Evolutionary conservation across 2,329 filamentous ascomycete genomes (phyloP).

Genomic region (Emericellopsis cladophorae): DNA sequence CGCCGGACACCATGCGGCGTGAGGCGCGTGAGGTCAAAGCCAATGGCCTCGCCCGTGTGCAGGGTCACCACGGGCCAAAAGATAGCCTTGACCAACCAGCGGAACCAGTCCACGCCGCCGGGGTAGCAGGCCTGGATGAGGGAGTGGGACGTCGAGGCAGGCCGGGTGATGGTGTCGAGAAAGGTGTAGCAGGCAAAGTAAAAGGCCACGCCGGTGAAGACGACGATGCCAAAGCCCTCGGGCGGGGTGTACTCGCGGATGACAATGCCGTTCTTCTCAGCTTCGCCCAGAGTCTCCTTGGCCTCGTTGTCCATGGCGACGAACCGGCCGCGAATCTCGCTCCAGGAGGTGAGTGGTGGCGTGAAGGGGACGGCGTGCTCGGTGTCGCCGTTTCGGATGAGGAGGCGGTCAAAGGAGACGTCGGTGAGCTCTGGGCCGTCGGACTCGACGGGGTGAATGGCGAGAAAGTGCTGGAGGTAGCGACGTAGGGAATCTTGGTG

Average conservation of each 20-base stretch:
- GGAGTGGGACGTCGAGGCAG: conserved; percentile 34
- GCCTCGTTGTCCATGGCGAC: conserved; percentile 55
- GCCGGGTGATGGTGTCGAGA: conserved; percentile 33
- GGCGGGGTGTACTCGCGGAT: conserved; percentile 28
- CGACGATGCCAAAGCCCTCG: conserved; percentile 29
- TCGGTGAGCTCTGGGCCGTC: conserved; percentile 46
- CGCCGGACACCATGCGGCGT: conserved; percentile 31
- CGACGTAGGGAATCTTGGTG: conserved; percentile 62
- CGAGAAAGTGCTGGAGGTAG: conserved; percentile 64
- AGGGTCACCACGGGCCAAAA: conserved; percentile 46
- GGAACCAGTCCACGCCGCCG: conserved; percentile 43
- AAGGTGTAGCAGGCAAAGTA: conserved; percentile 39
- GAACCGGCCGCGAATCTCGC: conserved; percentile 56
- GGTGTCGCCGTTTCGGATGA: conserved; percentile 36
- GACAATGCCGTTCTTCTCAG: conserved; percentile 14
- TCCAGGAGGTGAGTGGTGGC: conserved; percentile 56
- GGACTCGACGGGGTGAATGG: conserved; percentile 41
- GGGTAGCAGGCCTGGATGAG: conserved; percentile 39
- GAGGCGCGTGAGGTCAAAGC: conserved; percentile 35
- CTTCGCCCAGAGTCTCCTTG: conserved; percentile 44
- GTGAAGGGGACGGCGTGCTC: conserved; percentile 46
- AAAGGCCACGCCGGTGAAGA: conserved; percentile 40
- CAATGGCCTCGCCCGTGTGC: conserved; percentile 51
- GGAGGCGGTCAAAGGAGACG: conserved; percentile 50
- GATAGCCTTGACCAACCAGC: conserved; percentile 45